Evolutionary conservation across 2,329 filamentous ascomycete genomes (phyloP).

Genomic region (Stachybotrys elegans): DNA sequence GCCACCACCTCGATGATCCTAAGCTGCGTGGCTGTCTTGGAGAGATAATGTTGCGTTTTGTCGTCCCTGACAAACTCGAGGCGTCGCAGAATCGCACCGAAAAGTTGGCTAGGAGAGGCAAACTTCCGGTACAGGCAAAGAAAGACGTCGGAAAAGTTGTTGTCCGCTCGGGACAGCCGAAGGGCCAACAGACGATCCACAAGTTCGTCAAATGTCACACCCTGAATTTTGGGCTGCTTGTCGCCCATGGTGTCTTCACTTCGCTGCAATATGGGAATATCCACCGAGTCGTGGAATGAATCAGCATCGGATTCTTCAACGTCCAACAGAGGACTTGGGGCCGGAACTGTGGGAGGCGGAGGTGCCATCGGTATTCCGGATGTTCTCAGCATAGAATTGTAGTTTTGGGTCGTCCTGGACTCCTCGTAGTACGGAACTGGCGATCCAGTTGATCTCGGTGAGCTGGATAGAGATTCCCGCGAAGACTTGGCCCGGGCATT

Average conservation of each 20-base stretch:
- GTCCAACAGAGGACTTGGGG: constrained; percentile 46
- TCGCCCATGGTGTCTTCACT: constrained; percentile 57
- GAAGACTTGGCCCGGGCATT: constrained; percentile 23
- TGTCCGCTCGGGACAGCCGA: constrained; percentile 80
- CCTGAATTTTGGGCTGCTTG: constrained; percentile 42
- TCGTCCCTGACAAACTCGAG: constrained; percentile 68
- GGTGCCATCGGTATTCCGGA: constrained; percentile 49
- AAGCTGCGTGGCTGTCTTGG: constrained; percentile 74
- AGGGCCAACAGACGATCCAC: constrained; percentile 82
- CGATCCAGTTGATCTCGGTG: too few relatives aligned
- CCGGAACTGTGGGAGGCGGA: constrained; percentile 37
- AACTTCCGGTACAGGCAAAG: constrained; percentile 93
- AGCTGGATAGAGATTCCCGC: constrained; percentile 24
- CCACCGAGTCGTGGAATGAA: constrained; percentile 60
- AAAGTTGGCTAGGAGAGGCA: constrained; percentile 71
- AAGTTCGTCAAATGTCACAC: constrained; percentile 62
- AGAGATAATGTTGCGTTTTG: constrained; percentile 62
- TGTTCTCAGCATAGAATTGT: constrained; percentile 44
- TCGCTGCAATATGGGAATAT: constrained; percentile 61
- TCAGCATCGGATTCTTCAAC: constrained; percentile 67
- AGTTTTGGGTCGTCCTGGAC: constrained; percentile 21
- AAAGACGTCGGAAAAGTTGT: constrained; percentile 84
- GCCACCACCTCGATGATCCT: constrained; percentile 79
- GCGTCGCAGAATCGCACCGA: constrained; percentile 71
- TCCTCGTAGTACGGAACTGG: constrained; percentile 4